Base-by-base conservation (phyloP, 768 basidiomycete genomes). In the Lactarius hatsudake region DNA sequence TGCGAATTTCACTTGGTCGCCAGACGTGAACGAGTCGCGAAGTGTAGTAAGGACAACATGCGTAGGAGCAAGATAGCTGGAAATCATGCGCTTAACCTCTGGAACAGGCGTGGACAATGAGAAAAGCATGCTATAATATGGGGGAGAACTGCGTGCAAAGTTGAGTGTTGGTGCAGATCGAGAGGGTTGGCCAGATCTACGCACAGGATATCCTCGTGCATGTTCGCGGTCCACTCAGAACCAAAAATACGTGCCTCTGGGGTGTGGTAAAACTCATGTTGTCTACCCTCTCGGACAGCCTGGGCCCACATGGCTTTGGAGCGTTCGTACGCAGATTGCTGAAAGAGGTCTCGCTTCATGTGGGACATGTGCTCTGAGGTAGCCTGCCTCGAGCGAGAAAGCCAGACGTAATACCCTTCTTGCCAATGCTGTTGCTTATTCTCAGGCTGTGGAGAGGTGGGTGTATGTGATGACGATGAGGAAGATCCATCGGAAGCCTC, bases 381-480 rank as follows among this genome's bases (percentile, higher is more conserved):
- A 13, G 82, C 84, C 74, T 79, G 79, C 58, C 81, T 79, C 59
- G 81, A 85, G 62, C 79, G 80, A 18, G 84, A 83, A 60, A 84
- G 82, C 89, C 89, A 91, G 51, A 93, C 71, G 72, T 93, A 93
- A 82, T 84, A 88, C 5, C 90, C 90, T 71, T 87, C 85, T 64
- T 89, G 81, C 90, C 90, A 93, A 71, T 83, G 81, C 69, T 83
- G 85, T 51, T 78, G 79, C 26, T 83, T 78, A 45, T 68, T 76
- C 65, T 65, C 76, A 28, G 72, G 70, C 6, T 73, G 59, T 34
- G 34, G 23, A 5, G 45, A 32, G 45, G 62, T 45, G 17, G 65
- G 32, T 51, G 64, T 9, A 45, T 57, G 55, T 40, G 55, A 51
- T 13, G 63, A 57, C 23, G 54, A 53, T 23, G 42, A 23, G 26